Percentiles rank a stretch among this genome's conserved stretches.
phyloP scores from a whole-genome alignment of 2,329 filamentous ascomycete species.

The Trichoderma atrobrunneum region DNA sequence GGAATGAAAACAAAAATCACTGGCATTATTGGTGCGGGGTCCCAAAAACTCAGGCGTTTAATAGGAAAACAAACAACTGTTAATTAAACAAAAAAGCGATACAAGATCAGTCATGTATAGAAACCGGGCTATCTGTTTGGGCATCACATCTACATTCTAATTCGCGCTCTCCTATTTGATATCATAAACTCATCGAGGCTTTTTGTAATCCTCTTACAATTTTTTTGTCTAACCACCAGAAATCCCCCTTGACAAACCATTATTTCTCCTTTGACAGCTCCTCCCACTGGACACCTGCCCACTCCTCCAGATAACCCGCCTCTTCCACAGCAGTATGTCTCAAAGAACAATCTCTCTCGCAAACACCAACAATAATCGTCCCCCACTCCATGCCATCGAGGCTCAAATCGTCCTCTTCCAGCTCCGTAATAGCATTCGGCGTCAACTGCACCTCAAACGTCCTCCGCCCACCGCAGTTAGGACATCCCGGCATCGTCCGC shows the following conservation, averaged over 20 bases:
- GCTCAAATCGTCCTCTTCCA: slow-evolving; percentile 73
- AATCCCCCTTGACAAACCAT: neutral
- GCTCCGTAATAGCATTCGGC: slow-evolving; percentile 82
- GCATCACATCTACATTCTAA: neutral
- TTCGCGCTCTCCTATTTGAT: slow-evolving; percentile 21
- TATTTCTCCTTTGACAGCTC: slow-evolving; percentile 53
- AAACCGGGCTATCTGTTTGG: slow-evolving; percentile 28
- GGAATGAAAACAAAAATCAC: slow-evolving; percentile 19
- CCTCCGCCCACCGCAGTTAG: slow-evolving; percentile 69
- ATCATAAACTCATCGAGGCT: slow-evolving; percentile 6
- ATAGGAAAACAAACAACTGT: slow-evolving; percentile 29
- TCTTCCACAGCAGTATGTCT: slow-evolving; percentile 56
- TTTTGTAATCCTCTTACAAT: neutral
- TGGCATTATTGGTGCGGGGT: slow-evolving; percentile 32
- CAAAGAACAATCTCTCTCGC: slow-evolving; percentile 72
- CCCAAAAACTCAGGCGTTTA: slow-evolving; percentile 36
- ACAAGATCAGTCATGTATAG: slow-evolving; percentile 32
- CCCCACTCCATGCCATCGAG: slow-evolving; percentile 97
- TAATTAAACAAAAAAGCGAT: slow-evolving; percentile 33
- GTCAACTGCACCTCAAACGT: slow-evolving; percentile 91
- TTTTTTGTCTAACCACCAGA: neutral
- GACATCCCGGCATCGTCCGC: slow-evolving; percentile 67
- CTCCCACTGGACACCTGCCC: slow-evolving; percentile 98
- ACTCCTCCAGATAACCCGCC: slow-evolving; percentile 85
- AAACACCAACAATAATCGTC: slow-evolving; percentile 83